phyloP scores from a whole-genome alignment of 1,139 yeast species.

The Meyerozyma guilliermondii region DNA sequence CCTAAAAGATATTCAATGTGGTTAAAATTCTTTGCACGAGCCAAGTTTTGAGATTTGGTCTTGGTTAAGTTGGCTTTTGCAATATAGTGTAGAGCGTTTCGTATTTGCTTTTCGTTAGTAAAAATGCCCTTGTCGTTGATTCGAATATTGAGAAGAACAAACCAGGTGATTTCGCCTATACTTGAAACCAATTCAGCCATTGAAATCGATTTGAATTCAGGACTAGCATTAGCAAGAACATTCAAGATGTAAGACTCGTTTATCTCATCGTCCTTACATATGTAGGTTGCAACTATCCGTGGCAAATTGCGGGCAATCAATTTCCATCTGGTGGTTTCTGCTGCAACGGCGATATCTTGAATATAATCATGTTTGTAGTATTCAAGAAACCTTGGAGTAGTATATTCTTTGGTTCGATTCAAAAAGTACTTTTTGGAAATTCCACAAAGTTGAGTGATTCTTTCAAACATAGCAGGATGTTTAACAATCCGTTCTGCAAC shows the following conservation, averaged over 20 bases:
- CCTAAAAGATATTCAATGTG: slow-evolving; percentile 33
- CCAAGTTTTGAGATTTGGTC: slow-evolving; percentile 7
- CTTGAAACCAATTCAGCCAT: slow-evolving; percentile 42
- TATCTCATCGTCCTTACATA: slow-evolving; percentile 34
- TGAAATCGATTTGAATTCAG: slow-evolving; percentile 30
- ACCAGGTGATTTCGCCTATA: slow-evolving; percentile 42
- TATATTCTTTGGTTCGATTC: slow-evolving; percentile 63
- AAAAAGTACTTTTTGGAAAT: slow-evolving; percentile 60
- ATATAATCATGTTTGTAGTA: slow-evolving; percentile 60
- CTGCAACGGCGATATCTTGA: slow-evolving; percentile 45
- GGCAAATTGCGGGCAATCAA: slow-evolving; percentile 33
- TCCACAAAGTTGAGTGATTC: slow-evolving; percentile 61
- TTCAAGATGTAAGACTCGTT: slow-evolving; percentile 48
- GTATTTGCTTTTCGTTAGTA: slow-evolving; percentile 28
- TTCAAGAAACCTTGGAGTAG: slow-evolving; percentile 71
- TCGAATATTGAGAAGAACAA: slow-evolving; percentile 33
- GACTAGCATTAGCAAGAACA: slow-evolving; percentile 51
- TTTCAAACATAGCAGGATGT: slow-evolving; percentile 51
- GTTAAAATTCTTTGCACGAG: slow-evolving; percentile 9
- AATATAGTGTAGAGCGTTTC: slow-evolving; percentile 36
- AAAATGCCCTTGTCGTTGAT: slow-evolving; percentile 24
- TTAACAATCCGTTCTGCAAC: slow-evolving; percentile 65
- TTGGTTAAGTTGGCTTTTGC: slow-evolving; percentile 22
- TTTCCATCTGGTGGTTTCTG: slow-evolving; percentile 27
- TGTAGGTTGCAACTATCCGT: slow-evolving; percentile 36